phyloP scores from a whole-genome alignment of 2,329 filamentous ascomycete genomes.

The Pseudogymnoascus sp. region DNA sequence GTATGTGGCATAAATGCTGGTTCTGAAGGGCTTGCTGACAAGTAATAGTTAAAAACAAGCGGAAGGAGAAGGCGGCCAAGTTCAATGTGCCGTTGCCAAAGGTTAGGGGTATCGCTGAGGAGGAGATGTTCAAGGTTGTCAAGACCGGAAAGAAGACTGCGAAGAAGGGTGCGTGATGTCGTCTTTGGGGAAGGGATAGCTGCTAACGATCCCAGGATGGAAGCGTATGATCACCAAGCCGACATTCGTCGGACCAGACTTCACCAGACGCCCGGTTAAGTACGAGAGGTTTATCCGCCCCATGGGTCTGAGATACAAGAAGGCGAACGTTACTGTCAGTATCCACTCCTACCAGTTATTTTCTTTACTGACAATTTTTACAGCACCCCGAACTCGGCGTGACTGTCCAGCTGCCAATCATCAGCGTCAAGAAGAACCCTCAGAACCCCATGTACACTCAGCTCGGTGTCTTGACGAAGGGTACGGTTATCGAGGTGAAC shows the following conservation, averaged over 20 bases:
- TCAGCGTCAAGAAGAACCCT: constrained; percentile 67
- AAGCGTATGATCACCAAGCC: constrained; percentile 60
- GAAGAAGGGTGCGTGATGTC: constrained; percentile 51
- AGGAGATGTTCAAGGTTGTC: constrained; percentile 93
- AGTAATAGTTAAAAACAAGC: constrained; percentile 68
- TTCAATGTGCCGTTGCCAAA: constrained; percentile 86
- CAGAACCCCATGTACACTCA: constrained; percentile 84
- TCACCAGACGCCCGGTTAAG: constrained; percentile 76
- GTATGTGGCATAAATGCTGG: not conserved
- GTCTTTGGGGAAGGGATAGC: not conserved
- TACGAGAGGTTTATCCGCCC: constrained; percentile 59
- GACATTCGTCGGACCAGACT: constrained; percentile 82
- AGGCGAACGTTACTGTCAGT: constrained; percentile 51
- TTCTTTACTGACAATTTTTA: not conserved
- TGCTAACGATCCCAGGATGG: not conserved
- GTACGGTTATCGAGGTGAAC: constrained; percentile 78
- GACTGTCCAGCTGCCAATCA: constrained; percentile 66
- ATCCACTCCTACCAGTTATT: constrained; percentile 28
- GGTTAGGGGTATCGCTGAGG: constrained; percentile 82
- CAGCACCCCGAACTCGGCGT: constrained; percentile 61
- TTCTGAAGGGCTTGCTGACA: not conserved
- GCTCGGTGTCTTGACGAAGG: constrained; percentile 76
- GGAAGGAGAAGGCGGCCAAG: constrained; percentile 81
- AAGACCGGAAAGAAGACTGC: constrained; percentile 87
- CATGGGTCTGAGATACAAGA: constrained; percentile 69